Percentiles rank a stretch among this genome's conserved stretches.
These are phyloP conservation scores for Botryotinia calthae DNA, from an alignment of 2,329 filamentous ascomycete genomes.

Conservation along the genomic window DNA sequence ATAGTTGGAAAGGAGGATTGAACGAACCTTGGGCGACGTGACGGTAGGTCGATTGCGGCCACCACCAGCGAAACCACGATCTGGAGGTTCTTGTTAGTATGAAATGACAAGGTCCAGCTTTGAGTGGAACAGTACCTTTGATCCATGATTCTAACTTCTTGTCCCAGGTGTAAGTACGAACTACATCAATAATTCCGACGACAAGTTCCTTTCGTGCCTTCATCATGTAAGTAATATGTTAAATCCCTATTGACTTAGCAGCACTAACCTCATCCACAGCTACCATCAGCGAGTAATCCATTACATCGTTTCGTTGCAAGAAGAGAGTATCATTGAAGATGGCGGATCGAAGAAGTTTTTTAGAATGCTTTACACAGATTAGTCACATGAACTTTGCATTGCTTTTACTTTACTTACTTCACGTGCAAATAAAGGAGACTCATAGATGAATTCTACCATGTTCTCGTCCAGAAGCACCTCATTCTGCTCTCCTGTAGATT, in stretches of 20 bases:
- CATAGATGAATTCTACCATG: slow-evolving; percentile 98
- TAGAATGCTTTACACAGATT: slow-evolving; percentile 61
- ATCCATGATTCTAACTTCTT: slow-evolving; percentile 99
- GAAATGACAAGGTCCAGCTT: neutral
- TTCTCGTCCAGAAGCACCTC: slow-evolving; percentile 97
- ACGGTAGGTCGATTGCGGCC: slow-evolving; percentile 86
- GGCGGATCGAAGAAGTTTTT: slow-evolving; percentile 84
- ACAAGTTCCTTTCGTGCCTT: slow-evolving; percentile 77
- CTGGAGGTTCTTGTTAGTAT: slow-evolving; percentile 3
- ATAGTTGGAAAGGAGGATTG: neutral
- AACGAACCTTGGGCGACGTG: slow-evolving; percentile 81
- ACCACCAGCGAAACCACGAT: slow-evolving; percentile 77
- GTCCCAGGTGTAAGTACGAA: slow-evolving; percentile 98
- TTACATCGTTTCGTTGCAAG: slow-evolving; percentile 90
- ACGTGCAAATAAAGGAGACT: slow-evolving; percentile 89
- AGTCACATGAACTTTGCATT: neutral
- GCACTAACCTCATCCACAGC: slow-evolving; percentile 73
- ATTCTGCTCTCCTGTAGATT: slow-evolving; percentile 91
- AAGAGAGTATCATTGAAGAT: slow-evolving; percentile 99
- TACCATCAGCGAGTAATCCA: slow-evolving; percentile 99
- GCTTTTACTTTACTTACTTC: slow-evolving; percentile 47
- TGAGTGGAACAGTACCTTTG: slow-evolving; percentile 52
- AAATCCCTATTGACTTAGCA: neutral
- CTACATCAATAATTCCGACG: slow-evolving; percentile 97
- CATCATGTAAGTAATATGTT: slow-evolving; percentile 11